Evolutionary conservation across 1,284 basidiomycete genomes (phyloP).

Genomic region (Naganishia liquefaciens): DNA sequence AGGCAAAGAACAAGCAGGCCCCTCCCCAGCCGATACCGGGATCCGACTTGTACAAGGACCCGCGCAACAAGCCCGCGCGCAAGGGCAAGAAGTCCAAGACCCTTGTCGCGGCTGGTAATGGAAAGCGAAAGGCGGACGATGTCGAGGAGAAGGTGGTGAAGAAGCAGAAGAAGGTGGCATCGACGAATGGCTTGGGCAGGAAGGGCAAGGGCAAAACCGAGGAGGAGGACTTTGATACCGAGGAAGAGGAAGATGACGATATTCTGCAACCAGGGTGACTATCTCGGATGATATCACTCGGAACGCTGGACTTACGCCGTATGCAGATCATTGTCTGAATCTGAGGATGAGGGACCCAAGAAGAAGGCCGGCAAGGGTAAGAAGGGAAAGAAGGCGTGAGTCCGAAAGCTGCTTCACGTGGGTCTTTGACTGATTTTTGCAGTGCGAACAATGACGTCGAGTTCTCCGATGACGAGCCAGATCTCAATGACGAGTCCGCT

Average conservation of each 20-base stretch:
- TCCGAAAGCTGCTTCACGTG: neutral
- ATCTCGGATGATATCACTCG: constrained; percentile 59
- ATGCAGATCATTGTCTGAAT: constrained; percentile 22
- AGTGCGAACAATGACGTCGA: constrained; percentile 63
- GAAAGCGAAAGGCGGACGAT: constrained; percentile 15
- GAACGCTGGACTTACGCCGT: constrained; percentile 58
- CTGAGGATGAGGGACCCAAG: constrained; percentile 45
- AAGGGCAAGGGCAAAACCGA: constrained; percentile 63
- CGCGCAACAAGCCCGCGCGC: constrained; percentile 39
- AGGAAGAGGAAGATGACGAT: constrained; percentile 37
- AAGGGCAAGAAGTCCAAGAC: constrained; percentile 40
- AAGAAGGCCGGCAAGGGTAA: constrained; percentile 48
- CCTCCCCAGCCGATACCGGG: constrained; percentile 65
- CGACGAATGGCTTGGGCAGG: constrained; percentile 52
- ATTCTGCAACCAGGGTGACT: constrained; percentile 38
- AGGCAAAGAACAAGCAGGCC: constrained; percentile 86
- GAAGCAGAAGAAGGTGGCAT: constrained; percentile 32
- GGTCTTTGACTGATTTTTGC: neutral
- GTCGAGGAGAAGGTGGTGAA: neutral
- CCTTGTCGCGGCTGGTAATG: neutral
- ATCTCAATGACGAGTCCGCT: constrained; percentile 50
- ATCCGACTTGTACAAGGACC: constrained; percentile 40
- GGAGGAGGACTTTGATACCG: constrained; percentile 68
- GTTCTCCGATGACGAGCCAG: constrained; percentile 60
- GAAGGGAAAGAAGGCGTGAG: constrained; percentile 37